Evolutionary conservation across 1,139 yeast species (phyloP).

Genomic region (Saccharomycopsis crataegensis): DNA sequence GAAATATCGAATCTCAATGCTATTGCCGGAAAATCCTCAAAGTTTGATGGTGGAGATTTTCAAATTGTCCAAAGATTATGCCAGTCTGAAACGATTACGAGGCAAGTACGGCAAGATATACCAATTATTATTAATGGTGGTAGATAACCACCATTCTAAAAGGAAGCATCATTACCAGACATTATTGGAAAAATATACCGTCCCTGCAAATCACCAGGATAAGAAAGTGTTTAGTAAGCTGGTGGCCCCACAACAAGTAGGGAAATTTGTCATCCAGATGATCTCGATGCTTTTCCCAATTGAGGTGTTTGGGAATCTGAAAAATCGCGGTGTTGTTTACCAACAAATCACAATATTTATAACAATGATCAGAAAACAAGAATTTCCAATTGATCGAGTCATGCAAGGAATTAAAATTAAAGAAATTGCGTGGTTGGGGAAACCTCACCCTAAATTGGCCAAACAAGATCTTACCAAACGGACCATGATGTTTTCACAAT

Average conservation of each 20-base stretch:
- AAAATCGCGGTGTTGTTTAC: conserved; percentile 40
- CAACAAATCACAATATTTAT: conserved; percentile 35
- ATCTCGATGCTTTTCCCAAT: conserved; percentile 46
- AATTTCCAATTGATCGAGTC: conserved; percentile 27
- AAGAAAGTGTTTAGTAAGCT: too few species aligned
- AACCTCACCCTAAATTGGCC: conserved; percentile 22
- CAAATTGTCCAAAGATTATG: not conserved
- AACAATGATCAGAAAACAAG: conserved; percentile 31
- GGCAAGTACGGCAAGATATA: not conserved
- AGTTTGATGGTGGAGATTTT: not conserved
- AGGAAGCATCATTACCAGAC: not conserved
- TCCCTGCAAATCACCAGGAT: too few species aligned
- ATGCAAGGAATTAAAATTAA: conserved; percentile 31
- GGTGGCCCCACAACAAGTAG: conserved; percentile 27
- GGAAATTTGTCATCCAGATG: conserved; percentile 35
- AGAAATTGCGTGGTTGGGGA: conserved; percentile 40
- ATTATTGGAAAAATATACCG: not conserved
- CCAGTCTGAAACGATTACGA: not conserved
- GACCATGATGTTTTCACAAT: conserved; percentile 30
- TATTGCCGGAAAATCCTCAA: not conserved
- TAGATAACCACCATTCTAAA: not conserved
- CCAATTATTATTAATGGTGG: not conserved
- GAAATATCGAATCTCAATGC: not conserved
- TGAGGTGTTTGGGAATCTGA: conserved; percentile 45
- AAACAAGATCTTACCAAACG: conserved; percentile 34